Evolutionary conservation across 1,284 basidiomycete species (phyloP).

Genomic region (Boletus semigastroideus): DNA sequence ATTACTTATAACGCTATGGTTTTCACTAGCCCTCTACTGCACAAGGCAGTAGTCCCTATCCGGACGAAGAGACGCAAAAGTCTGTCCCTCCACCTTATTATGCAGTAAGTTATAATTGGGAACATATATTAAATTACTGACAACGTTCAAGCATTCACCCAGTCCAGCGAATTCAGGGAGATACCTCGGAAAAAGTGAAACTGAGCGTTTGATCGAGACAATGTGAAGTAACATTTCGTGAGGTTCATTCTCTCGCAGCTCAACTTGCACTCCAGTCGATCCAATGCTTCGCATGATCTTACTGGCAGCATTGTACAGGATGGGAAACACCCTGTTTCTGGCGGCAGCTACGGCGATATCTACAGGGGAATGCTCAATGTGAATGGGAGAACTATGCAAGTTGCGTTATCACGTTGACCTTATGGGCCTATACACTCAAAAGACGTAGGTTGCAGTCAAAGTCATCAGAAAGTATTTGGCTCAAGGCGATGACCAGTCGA

Average conservation of each 20-base stretch:
- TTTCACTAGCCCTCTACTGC: constrained; percentile 7
- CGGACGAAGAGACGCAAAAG: background rate
- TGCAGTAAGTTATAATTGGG: constrained; percentile 2
- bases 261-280: constrained; percentile 16
- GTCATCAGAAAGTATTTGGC: constrained; percentile 21
- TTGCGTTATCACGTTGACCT: constrained; percentile 10
- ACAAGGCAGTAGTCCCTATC: background rate
- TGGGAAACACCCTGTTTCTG: constrained; percentile 15
- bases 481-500: constrained; percentile 18
- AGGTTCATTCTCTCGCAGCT: background rate
- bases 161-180: constrained; percentile 3
- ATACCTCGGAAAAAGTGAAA: constrained; percentile 4
- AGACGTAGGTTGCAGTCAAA: constrained; percentile 24
- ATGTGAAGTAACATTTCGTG: constrained; percentile 9
- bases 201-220: constrained; percentile 9
- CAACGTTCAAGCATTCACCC: background rate
- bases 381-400: constrained; percentile 15
- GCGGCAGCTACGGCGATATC: constrained; percentile 23
- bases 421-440: background rate
- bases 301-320: constrained; percentile 15
- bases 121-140: background rate
- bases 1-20: background rate
- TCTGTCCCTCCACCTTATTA: background rate
- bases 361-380: constrained; percentile 19
- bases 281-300: constrained; percentile 13